Conservation (phyloP, 352 stramenopile species). For the Phytophthora colocasiae region DNA sequence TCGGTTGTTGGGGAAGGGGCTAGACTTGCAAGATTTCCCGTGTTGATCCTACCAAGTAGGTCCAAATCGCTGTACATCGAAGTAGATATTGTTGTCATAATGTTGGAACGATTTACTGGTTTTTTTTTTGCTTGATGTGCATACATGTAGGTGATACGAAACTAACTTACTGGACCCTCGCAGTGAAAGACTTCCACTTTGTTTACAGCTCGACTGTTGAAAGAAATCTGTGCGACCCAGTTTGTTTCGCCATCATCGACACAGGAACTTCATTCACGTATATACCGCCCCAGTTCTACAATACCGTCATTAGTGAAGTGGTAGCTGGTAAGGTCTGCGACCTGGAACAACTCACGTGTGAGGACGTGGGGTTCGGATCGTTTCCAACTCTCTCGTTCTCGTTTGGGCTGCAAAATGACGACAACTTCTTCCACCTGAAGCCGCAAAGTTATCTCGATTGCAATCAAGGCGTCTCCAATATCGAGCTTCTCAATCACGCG, state of each 20-base stretch:
- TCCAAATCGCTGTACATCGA: too few relatives aligned
- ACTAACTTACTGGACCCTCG: constrained; percentile 67
- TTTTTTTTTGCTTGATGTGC: too few relatives aligned
- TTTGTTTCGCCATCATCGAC: constrained; percentile 69
- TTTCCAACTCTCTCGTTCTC: constrained; percentile 65
- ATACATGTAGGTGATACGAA: constrained; percentile 22
- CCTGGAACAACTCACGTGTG: constrained; percentile 36
- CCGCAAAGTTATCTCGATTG: constrained; percentile 56
- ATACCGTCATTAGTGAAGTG: constrained; percentile 47
- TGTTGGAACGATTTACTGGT: too few relatives aligned
- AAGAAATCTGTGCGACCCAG: constrained; percentile 37
- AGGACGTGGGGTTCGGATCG: constrained; percentile 24
- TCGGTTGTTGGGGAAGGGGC: too few relatives aligned
- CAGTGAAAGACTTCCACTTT: constrained; percentile 46
- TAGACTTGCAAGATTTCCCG: too few relatives aligned
- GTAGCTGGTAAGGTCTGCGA: constrained; percentile 42
- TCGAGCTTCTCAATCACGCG: constrained; percentile 57
- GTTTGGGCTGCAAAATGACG: constrained; percentile 24
- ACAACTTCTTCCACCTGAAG: constrained; percentile 53
- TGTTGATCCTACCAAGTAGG: too few relatives aligned
- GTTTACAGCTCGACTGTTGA: constrained; percentile 1
- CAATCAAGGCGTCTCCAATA: constrained; percentile 36
- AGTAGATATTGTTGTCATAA: too few relatives aligned
- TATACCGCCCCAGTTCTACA: constrained; percentile 47
- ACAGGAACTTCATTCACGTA: constrained; percentile 62